Conservation (phyloP, 1,284 basidiomycete species). For the Tetrapyrgos nigripes region DNA sequence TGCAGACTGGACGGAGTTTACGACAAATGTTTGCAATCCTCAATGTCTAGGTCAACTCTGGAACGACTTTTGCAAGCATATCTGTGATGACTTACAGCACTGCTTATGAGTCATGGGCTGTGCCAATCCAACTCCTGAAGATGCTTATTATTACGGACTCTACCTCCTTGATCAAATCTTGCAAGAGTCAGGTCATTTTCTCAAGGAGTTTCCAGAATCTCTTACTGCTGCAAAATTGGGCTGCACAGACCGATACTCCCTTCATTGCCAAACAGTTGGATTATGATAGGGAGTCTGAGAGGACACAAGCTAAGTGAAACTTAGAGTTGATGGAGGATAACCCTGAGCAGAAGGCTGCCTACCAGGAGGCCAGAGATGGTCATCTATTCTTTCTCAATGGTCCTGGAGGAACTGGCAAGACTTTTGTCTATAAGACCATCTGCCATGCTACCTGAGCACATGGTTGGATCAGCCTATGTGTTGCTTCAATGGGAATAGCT, state of each 20-base stretch:
- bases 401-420: slow-evolving; percentile 56
- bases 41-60: slow-evolving; percentile 42
- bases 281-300: too few relatives aligned
- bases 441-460: slow-evolving; percentile 33
- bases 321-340: too few relatives aligned
- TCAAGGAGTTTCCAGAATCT: too few relatives aligned
- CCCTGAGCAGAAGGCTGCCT: slow-evolving; percentile 34
- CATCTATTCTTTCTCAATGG: slow-evolving; percentile 51
- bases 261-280: too few relatives aligned
- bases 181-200: slow-evolving; percentile 19
- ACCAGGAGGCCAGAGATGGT: slow-evolving; percentile 32
- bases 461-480: slow-evolving; percentile 44
- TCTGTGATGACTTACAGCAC: slow-evolving; percentile 47
- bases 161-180: slow-evolving; percentile 35
- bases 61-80: slow-evolving; percentile 35
- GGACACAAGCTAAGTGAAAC: too few relatives aligned
- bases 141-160: too few relatives aligned
- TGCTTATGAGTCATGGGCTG: slow-evolving; percentile 19
- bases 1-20: slow-evolving; percentile 48
- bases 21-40: too few relatives aligned
- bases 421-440: slow-evolving; percentile 50
- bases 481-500: slow-evolving; percentile 54
- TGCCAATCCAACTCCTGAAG: slow-evolving; percentile 23
- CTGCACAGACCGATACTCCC: too few relatives aligned
- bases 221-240: too few relatives aligned